Evolutionary conservation across 176 grass and related monocot species (phyloP).

Genomic region (Hordeum marinum): DNA sequence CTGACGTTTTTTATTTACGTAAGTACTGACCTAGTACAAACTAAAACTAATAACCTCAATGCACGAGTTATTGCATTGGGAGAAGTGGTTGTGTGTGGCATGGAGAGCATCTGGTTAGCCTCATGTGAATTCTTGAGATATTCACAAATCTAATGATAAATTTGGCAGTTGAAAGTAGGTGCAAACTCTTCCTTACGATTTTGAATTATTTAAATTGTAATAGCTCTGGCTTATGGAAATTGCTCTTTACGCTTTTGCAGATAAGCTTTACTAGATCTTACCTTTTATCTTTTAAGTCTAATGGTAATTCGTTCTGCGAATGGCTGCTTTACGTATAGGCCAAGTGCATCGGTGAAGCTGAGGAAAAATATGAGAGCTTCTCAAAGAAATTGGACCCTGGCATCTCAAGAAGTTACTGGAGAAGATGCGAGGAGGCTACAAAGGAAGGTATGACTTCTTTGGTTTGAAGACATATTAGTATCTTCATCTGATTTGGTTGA

Average conservation of each 20-base stretch:
- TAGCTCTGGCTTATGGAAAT: constrained; percentile 10
- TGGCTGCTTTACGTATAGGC: constrained; percentile 45
- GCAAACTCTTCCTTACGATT: neutral
- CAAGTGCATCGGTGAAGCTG: constrained; percentile 73
- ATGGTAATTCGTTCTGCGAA: constrained; percentile 5
- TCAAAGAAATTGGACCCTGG: constrained; percentile 60
- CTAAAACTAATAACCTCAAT: neutral
- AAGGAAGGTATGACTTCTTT: constrained; percentile 56
- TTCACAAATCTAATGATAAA: neutral
- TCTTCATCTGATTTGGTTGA: constrained; percentile 4
- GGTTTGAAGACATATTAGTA: neutral
- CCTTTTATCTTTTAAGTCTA: neutral
- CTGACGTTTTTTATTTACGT: neutral
- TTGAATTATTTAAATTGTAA: neutral
- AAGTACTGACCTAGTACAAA: neutral
- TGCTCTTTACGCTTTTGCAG: neutral
- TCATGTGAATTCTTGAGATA: neutral
- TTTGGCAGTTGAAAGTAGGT: neutral
- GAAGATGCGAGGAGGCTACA: constrained; percentile 92
- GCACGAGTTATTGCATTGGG: neutral
- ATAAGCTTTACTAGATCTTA: neutral
- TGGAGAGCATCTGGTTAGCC: neutral
- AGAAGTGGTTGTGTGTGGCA: neutral
- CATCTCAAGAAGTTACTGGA: constrained; percentile 59
- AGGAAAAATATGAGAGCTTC: constrained; percentile 64